Evolutionary conservation across 2,329 filamentous ascomycete genomes (phyloP), one percentile per base, ranked within the genome.

Genomic region (Parastagonospora avenae): DNA sequence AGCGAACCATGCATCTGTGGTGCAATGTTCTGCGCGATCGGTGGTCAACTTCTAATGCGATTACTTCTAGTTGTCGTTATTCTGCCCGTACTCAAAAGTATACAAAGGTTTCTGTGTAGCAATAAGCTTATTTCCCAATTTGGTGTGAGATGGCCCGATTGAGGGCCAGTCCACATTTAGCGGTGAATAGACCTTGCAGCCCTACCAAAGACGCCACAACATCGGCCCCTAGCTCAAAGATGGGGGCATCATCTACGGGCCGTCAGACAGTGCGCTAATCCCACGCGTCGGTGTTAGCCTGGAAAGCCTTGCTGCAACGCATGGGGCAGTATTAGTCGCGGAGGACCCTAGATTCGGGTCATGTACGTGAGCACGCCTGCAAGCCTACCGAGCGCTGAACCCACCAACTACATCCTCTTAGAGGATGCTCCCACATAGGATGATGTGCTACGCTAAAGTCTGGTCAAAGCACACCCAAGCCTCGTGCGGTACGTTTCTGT

Each of bases 131-230:
- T 66, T 54, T 32, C 35, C 41, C 33, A 37, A 45, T 61, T 32
- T 44, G 33, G 24, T 12, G 8, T 36, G 50, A 46, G 41, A 52
- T 40, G 52, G 50, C 43, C 48, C 53, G 35, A 37, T 55, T 60
- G 42, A 48, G 50, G 48, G 55, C 50, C 48, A 46, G 43, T 30
- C 47, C 29, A 44, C 46, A 48, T 47, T 32, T 57, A 60, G 65
- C 66, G 67, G 63, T 60, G 63, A 56, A 54, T 54, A 53, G 55
- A 55, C 48, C 42, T 59, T 64, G 62, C 63, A 68, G 64, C 64
- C 63, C 59, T 68, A 65, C 57, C 45, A 15, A 16, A 47, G 40
- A 36, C 16, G 32, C 32, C 19, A 14, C 19, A 44, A 46, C 57
- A 59, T 51, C 52, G 54, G 39, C 62, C 55, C 40, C 43, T 52